These are phyloP conservation scores for Crataegus laevigata DNA, from an alignment of 306 rosid genomes.

Conservation along the genomic window DNA sequence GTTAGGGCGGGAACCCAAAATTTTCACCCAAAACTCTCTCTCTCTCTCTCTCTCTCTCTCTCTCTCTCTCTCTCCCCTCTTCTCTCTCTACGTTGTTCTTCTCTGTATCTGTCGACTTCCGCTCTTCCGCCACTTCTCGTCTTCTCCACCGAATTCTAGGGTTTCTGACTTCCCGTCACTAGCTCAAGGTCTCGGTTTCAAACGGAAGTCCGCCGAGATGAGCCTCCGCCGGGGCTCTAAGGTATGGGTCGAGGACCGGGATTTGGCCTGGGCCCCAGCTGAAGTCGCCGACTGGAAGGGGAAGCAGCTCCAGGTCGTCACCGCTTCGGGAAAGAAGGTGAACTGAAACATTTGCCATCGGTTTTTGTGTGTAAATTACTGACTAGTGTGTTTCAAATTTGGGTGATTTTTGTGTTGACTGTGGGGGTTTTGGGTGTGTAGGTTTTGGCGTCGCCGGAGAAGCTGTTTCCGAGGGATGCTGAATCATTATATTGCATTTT, in stretches of 20 bases:
- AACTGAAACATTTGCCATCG: background rate
- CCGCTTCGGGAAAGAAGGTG: slow-evolving; percentile 73
- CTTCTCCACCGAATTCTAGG: background rate
- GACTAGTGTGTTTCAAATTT: background rate
- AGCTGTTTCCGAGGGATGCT: slow-evolving; percentile 67
- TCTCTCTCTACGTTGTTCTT: background rate
- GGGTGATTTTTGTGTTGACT: background rate
- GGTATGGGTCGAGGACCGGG: slow-evolving; percentile 77
- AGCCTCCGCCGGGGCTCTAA: slow-evolving; percentile 66
- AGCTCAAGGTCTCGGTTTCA: too few relatives aligned
- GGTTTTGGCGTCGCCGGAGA: slow-evolving; percentile 51
- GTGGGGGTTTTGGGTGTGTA: slow-evolving; percentile 15
- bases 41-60: slow-evolving; percentile 1
- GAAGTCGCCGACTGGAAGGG: slow-evolving; percentile 52
- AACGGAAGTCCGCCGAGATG: slow-evolving; percentile 38
- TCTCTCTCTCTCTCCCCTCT: slow-evolving; percentile 2
- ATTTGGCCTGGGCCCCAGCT: slow-evolving; percentile 66
- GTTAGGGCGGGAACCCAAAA: slow-evolving; percentile 82
- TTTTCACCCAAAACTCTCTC: slow-evolving; percentile 29
- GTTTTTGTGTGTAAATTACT: background rate
- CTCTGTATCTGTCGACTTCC: background rate
- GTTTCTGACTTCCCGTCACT: background rate
- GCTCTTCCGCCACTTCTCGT: background rate
- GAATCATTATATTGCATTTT: background rate
- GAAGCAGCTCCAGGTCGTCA: slow-evolving; percentile 34